Conservation (phyloP, 495 filamentous ascomycete genomes). For the Astrothelium subdiscretum region DNA sequence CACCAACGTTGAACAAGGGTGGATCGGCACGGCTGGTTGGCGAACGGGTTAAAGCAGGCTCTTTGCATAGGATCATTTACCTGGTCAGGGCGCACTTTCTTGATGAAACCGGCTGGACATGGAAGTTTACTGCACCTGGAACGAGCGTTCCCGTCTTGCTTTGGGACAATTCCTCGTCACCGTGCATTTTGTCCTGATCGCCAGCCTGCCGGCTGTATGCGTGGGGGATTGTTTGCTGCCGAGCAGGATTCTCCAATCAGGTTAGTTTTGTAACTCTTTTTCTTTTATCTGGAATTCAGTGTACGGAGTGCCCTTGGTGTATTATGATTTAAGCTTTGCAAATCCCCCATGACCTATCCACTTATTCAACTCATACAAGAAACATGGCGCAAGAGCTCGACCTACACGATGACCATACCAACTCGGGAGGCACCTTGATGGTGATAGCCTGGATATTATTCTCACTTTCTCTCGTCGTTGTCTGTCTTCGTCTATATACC, state of each 20-base stretch:
- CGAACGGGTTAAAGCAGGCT: too few relatives aligned
- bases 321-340: neutral
- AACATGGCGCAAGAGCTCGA: too few relatives aligned
- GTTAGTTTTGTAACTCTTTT: too few relatives aligned
- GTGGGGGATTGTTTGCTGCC: too few relatives aligned
- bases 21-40: too few relatives aligned
- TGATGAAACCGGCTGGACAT: neutral
- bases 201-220: neutral
- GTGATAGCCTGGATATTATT: neutral
- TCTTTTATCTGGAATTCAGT: too few relatives aligned
- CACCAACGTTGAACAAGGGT: neutral
- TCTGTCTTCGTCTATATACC: neutral
- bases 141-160: neutral
- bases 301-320: neutral
- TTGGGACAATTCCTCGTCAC: neutral
- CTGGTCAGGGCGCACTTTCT: neutral
- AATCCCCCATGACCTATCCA: too few relatives aligned
- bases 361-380: too few relatives aligned
- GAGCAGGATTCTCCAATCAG: too few relatives aligned
- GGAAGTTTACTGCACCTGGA: neutral
- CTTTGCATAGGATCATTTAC: neutral
- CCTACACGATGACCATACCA: neutral
- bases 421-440: neutral
- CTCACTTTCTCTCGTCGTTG: neutral
- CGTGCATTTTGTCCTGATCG: neutral